Base-by-base conservation (phyloP, 768 basidiomycete species). In the Lyophyllum atratum region DNA sequence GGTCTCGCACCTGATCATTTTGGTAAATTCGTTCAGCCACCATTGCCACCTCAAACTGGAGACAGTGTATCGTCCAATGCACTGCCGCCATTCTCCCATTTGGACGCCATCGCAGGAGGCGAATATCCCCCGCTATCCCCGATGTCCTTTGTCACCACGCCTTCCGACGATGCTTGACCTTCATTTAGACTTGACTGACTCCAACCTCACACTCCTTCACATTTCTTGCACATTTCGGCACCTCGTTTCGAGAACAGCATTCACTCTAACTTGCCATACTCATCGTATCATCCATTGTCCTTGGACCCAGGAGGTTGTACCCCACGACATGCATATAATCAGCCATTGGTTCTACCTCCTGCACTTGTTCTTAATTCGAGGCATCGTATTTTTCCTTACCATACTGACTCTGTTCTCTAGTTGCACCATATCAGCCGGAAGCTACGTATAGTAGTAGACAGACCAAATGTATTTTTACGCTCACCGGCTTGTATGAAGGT, bases 71-170 rank as follows among this genome's bases (percentile, higher is more conserved):
- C 59, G 25, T 64, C 65, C 49, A 68, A 60, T 52, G 43, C 61
- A 1, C 53, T 73, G 60, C 75, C 76, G 42, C 89, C 92, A 10
- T 93, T 91, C 65, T 85, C 91, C 28, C 84, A 90, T 55, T 77
- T 94, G 55, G 90, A 91, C 64, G 93, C 92, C 44, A 85, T 92
- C 52, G 92, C 92, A 51, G 90, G 88, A 58, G 85, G 88, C 54
- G 89, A 89, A 68, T 84, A 78, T 58, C 80, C 86, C 40, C 85
- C 88, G n/a, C 71, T 87, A 43, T 89, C 88, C 39, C 88, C 88
- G 17, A 89, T 90, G 86, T 83, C 87, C 34, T 87, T 91, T 62
- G 60, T 61, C 56, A 73, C 72, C 51, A 70, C 81, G 72, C 71
- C 75, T 64, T 64, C 74, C 65, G 78, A 69, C 75, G 72, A 83